Conservation (phyloP, 2,329 filamentous ascomycete species). For the Hortaea werneckii region DNA sequence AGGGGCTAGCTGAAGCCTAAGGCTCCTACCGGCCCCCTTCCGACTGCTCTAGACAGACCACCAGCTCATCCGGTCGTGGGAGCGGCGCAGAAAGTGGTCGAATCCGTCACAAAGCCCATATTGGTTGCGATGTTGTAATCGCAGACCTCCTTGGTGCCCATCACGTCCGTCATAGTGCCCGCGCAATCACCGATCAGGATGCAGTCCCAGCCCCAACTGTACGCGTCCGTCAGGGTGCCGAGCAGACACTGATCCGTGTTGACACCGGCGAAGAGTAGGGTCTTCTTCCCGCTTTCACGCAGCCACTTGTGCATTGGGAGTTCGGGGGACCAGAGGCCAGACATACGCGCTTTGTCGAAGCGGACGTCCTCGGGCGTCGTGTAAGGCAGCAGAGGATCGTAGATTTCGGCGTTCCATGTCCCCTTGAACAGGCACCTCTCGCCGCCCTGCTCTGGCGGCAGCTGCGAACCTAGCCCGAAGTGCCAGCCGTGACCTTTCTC, state of each 20-base stretch:
- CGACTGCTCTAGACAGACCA: not conserved
- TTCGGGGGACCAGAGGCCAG: conserved; percentile 31
- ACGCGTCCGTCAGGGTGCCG: conserved; percentile 32
- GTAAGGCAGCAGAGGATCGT: conserved; percentile 29
- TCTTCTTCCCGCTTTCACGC: conserved; percentile 31
- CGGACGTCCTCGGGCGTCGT: conserved; percentile 30
- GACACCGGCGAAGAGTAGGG: conserved; percentile 32
- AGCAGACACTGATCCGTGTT: conserved; percentile 36
- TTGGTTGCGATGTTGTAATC: conserved; percentile 34
- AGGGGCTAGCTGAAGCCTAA: too few relatives aligned
- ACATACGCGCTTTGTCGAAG: conserved; percentile 36
- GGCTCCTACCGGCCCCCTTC: not conserved
- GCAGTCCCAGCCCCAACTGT: conserved; percentile 34
- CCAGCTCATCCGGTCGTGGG: not conserved
- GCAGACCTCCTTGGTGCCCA: conserved; percentile 29
- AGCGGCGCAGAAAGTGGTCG: conserved; percentile 23
- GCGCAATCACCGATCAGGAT: conserved; percentile 32
- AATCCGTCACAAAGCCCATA: conserved; percentile 34
- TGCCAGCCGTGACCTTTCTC: conserved; percentile 31
- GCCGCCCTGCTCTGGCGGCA: conserved; percentile 28
- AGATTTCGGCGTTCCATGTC: conserved; percentile 35
- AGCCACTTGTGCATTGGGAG: conserved; percentile 33
- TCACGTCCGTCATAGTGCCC: conserved; percentile 30
- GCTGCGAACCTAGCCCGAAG: conserved; percentile 28
- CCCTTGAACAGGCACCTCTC: conserved; percentile 33